Conservation (phyloP, 768 basidiomycete species). For the Pleurotus djamor region DNA sequence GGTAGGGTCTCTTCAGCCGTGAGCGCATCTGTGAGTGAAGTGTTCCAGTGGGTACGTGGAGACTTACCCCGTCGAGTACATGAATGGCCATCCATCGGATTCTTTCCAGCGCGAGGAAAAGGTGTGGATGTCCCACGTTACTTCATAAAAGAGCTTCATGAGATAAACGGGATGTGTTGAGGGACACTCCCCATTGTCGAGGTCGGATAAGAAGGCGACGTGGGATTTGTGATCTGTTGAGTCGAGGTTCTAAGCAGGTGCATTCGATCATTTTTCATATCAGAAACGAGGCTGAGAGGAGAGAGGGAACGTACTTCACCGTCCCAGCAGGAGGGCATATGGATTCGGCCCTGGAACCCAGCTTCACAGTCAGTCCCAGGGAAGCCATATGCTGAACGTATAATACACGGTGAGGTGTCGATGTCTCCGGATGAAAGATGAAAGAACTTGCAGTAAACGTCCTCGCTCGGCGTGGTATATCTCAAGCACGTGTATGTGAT, state of each 20-base stretch:
- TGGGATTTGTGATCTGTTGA: conserved; percentile 34
- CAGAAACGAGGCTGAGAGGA: neutral
- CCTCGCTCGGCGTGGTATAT: conserved; percentile 24
- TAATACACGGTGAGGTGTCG: neutral
- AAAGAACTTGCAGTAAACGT: conserved; percentile 18
- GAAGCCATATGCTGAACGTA: conserved; percentile 28
- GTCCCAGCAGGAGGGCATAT: conserved; percentile 41
- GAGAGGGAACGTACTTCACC: conserved; percentile 25
- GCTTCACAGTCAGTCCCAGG: conserved; percentile 41
- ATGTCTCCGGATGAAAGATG: neutral
- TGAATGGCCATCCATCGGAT: conserved; percentile 36
- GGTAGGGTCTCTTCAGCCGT: conserved; percentile 42
- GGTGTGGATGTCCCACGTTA: conserved; percentile 35
- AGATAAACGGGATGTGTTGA: conserved; percentile 30
- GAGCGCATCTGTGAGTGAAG: neutral
- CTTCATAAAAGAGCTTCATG: conserved; percentile 39
- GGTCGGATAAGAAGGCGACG: conserved; percentile 19
- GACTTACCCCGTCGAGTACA: conserved; percentile 40
- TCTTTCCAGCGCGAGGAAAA: conserved; percentile 33
- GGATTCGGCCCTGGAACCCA: conserved; percentile 34
- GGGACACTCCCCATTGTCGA: conserved; percentile 38
- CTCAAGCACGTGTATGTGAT: conserved; percentile 37
- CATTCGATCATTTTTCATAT: neutral
- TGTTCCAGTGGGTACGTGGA: neutral
- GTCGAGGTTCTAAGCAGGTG: conserved; percentile 30